Evolutionary conservation across 2,329 filamentous ascomycete genomes (phyloP), one percentile per base, ranked within the genome.

Genomic region (Cordyceps sp.): DNA sequence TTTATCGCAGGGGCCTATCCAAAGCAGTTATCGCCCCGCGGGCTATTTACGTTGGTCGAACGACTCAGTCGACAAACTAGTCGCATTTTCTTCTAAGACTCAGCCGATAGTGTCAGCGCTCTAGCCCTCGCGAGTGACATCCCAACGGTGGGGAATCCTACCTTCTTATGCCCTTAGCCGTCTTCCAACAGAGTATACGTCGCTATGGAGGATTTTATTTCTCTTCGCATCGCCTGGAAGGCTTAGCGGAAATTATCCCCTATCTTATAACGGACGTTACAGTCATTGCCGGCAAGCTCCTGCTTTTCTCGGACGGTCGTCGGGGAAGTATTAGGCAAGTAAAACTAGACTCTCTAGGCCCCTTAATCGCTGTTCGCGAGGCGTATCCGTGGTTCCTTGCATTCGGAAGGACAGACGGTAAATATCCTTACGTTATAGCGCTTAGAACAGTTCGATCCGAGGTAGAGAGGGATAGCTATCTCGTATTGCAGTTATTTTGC

Each of bases 341-440:
- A 32, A 28, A 26, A 20, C 16, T 32, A 16, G 30, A 33, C 27
- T 29, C 34, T 30, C 14, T 35, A 15, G 23, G 29, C n/a, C 21
- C 32, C 16, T 26, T 17, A 20, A 29, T 29, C 27, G 27, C 31
- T 22, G 31, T 33, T 29, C 5, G 18, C 21, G 17, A 30, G 13
- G 18, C 30, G 23, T 10, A 25, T 30, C 19, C 33, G 27, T 34
- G 33, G 33, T 34, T 30, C 24, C 26, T 34, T n/a, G 16, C 28
- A 20, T 30, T 34, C 24, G 33, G 33, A 16, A 30, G 28, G 33
- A 25, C 14, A 13, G 22, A 32, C 20, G 30, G 29, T 28, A 32
- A 19, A 20, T 36, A 36, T 36, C 34, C 34, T 31, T 32, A 32
- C 34, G 34, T 30, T 26, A 29, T 13, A 18, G 34, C 30, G 24